These are phyloP conservation scores for Zygotorulaspora danielsina DNA, from an alignment of 805 yeast genomes.

Conservation along the genomic window DNA sequence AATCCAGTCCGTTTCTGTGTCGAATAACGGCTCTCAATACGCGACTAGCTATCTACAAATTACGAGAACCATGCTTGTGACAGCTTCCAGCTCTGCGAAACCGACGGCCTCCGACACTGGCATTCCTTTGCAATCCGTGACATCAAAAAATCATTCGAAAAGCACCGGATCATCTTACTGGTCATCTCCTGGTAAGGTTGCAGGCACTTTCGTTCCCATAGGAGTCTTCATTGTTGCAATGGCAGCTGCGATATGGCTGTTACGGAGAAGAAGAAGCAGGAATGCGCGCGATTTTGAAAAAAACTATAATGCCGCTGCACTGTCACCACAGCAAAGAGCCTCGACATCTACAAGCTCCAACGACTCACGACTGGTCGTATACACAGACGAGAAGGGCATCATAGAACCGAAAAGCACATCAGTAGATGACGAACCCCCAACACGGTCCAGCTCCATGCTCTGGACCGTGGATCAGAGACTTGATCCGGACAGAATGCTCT, in stretches of 20 bases:
- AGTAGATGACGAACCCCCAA: constrained; percentile 11
- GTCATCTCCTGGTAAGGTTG: constrained; percentile 69
- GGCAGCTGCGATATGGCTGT: constrained; percentile 37
- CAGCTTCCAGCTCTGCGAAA: constrained; percentile 2
- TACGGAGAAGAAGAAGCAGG: constrained; percentile 16
- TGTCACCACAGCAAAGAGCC: constrained; percentile 14
- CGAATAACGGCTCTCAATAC: neutral
- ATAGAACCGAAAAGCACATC: constrained; percentile 11
- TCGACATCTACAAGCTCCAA: constrained; percentile 16
- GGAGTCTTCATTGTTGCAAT: constrained; percentile 56
- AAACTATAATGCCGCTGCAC: constrained; percentile 23
- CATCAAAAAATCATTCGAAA: neutral
- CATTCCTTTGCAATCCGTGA: neutral
- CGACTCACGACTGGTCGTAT: constrained; percentile 19
- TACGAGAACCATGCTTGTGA: neutral
- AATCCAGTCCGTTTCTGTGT: neutral
- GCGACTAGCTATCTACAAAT: neutral
- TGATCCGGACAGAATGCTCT: constrained; percentile 25
- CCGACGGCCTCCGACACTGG: constrained; percentile 1
- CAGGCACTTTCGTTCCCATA: constrained; percentile 79
- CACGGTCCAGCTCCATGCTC: constrained; percentile 9
- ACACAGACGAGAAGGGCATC: constrained; percentile 26
- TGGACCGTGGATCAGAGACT: constrained; percentile 41
- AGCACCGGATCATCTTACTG: constrained; percentile 47
- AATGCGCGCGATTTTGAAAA: constrained; percentile 25